These are phyloP conservation scores for Dimargaris verticillata DNA, from an alignment of 192 early-diverging fungal species.

Conservation along the genomic window DNA sequence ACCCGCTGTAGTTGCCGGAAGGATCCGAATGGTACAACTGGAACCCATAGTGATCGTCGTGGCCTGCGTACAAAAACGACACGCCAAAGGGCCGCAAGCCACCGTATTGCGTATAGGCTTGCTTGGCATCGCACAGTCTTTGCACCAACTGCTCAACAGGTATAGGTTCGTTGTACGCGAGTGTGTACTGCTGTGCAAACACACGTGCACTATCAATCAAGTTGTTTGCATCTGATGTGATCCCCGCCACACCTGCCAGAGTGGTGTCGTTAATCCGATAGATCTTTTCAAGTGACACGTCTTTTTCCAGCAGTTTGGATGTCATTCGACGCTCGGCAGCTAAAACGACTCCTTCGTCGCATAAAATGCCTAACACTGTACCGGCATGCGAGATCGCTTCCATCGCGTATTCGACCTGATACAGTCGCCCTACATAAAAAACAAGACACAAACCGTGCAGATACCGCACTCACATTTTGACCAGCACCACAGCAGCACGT, in stretches of 20 bases:
- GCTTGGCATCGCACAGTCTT: slow-evolving; percentile 90
- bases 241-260: slow-evolving; percentile 88
- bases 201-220: slow-evolving; percentile 77
- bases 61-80: slow-evolving; percentile 92
- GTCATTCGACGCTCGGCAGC: slow-evolving; percentile 93
- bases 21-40: slow-evolving; percentile 98
- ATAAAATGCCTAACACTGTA: slow-evolving; percentile 81
- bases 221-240: slow-evolving; percentile 91
- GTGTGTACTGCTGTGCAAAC: slow-evolving; percentile 75
- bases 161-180: slow-evolving; percentile 79
- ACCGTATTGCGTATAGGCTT: slow-evolving; percentile 97
- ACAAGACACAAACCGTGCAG: not conserved
- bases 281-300: slow-evolving; percentile 78
- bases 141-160: slow-evolving; percentile 93
- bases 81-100: slow-evolving; percentile 97
- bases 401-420: slow-evolving; percentile 99
- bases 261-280: slow-evolving; percentile 89
- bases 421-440: slow-evolving; percentile 60
- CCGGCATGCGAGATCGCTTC: slow-evolving; percentile 97
- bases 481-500: not conserved
- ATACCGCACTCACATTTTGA: not conserved
- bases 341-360: slow-evolving; percentile 85
- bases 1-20: slow-evolving; percentile 95
- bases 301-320: slow-evolving; percentile 82
- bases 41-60: slow-evolving; percentile 78